These are phyloP conservation scores for Dendrostoma leiphaemia DNA, from an alignment of 2,329 filamentous ascomycete genomes.

Conservation along the genomic window DNA sequence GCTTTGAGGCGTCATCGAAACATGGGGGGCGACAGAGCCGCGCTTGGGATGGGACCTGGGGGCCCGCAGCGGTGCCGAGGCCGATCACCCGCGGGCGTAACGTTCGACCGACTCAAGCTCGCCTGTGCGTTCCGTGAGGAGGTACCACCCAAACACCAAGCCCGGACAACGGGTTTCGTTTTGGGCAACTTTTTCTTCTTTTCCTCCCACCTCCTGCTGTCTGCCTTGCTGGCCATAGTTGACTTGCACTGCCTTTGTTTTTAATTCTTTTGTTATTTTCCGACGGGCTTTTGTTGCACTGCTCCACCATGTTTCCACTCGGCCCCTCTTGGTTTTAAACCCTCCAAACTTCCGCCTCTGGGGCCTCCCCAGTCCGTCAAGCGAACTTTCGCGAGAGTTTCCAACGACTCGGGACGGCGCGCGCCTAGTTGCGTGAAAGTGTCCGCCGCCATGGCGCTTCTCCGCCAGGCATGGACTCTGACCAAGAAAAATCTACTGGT, in stretches of 20 bases:
- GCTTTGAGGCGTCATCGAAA: constrained; percentile 5
- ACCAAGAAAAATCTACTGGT: constrained; percentile 62
- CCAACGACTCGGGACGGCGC: background rate
- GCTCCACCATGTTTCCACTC: too few relatives aligned
- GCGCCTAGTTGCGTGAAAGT: background rate
- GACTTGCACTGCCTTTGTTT: too few relatives aligned
- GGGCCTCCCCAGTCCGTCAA: too few relatives aligned
- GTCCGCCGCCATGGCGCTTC: constrained; percentile 43
- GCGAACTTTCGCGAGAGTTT: background rate
- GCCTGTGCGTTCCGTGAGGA: background rate
- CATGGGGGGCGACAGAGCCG: background rate
- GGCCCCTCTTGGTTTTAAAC: background rate
- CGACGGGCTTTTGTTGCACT: too few relatives aligned
- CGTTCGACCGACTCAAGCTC: background rate
- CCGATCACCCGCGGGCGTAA: background rate
- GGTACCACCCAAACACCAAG: too few relatives aligned
- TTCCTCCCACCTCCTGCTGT: too few relatives aligned
- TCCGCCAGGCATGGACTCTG: constrained; percentile 60
- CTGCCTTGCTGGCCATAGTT: too few relatives aligned
- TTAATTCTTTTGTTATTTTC: too few relatives aligned
- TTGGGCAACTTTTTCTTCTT: too few relatives aligned
- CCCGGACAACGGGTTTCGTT: too few relatives aligned
- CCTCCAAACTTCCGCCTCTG: background rate
- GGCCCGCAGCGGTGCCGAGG: background rate
- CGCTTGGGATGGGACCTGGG: background rate